These are phyloP conservation scores for Paraglomus occultum DNA, from an alignment of 192 early-diverging fungal genomes.

Conservation along the genomic window DNA sequence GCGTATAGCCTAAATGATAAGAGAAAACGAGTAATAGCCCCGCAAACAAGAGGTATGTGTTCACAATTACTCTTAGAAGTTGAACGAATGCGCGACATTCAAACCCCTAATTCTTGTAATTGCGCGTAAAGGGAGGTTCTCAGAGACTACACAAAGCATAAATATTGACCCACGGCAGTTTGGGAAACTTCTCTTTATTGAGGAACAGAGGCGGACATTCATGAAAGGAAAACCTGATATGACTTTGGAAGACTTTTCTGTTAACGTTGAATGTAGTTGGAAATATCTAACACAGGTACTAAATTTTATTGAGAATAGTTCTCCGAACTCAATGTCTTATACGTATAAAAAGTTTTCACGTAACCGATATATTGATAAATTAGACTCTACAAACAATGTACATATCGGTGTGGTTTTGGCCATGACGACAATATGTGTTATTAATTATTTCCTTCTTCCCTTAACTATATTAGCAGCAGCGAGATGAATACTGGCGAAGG, in stretches of 20 bases:
- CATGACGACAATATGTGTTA: background rate
- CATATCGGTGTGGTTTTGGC: conserved; percentile 4
- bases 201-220: conserved; percentile 5
- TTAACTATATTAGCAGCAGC: no score
- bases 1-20: no score
- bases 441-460: no score
- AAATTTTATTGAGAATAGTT: background rate
- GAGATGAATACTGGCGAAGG: no score
- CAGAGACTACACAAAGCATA: no score
- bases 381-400: conserved; percentile 9
- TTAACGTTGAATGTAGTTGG: background rate
- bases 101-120: no score
- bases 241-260: background rate
- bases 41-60: no score
- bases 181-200: conserved; percentile 3
- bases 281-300: conserved; percentile 1
- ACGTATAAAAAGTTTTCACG: background rate
- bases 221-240: background rate
- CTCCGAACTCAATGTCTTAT: background rate
- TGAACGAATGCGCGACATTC: no score
- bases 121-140: no score
- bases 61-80: no score
- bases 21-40: no score
- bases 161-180: background rate
- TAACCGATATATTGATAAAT: background rate